Conservation (phyloP, 2,329 filamentous ascomycete species). For the Samsoniella hepiali region DNA sequence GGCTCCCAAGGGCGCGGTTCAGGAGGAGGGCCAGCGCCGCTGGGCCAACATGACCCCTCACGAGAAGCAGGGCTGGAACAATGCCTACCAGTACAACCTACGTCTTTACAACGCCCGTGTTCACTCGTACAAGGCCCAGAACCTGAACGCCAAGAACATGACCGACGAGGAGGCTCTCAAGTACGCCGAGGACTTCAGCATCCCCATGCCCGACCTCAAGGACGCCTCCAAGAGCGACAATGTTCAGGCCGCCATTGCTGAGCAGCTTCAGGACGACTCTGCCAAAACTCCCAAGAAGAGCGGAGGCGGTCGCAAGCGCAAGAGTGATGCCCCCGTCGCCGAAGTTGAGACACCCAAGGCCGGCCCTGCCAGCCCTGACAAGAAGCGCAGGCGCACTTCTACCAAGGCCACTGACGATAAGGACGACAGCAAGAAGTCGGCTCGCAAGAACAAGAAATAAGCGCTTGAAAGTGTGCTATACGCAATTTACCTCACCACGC, state of each 20-base stretch:
- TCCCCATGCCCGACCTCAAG: constrained; percentile 51
- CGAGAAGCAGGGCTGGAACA: constrained; percentile 70
- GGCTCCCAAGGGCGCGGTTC: constrained; percentile 80
- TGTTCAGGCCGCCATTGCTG: constrained; percentile 56
- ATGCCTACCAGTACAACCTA: constrained; percentile 65
- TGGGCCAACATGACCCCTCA: constrained; percentile 74
- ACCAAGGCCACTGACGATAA: constrained; percentile 52
- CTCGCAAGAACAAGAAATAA: constrained; percentile 55
- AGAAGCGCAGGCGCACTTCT: constrained; percentile 60
- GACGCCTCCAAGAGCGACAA: constrained; percentile 39
- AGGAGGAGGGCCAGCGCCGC: constrained; percentile 79
- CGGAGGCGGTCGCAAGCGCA: constrained; percentile 51
- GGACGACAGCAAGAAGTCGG: constrained; percentile 59
- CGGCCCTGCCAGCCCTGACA: constrained; percentile 53
- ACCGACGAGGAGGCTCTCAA: constrained; percentile 56
- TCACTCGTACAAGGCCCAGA: constrained; percentile 61
- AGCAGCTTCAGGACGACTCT: constrained; percentile 52
- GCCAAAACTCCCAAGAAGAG: constrained; percentile 59
- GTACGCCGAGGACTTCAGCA: constrained; percentile 58
- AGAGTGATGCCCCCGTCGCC: constrained; percentile 49
- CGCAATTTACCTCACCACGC: neutral
- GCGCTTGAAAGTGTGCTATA: neutral
- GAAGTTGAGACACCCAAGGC: constrained; percentile 37
- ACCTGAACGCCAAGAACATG: constrained; percentile 58
- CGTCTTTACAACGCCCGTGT: constrained; percentile 63